These are phyloP conservation scores for Apium graveolens DNA, from an alignment of 129 eudicot genomes.

Conservation along the genomic window DNA sequence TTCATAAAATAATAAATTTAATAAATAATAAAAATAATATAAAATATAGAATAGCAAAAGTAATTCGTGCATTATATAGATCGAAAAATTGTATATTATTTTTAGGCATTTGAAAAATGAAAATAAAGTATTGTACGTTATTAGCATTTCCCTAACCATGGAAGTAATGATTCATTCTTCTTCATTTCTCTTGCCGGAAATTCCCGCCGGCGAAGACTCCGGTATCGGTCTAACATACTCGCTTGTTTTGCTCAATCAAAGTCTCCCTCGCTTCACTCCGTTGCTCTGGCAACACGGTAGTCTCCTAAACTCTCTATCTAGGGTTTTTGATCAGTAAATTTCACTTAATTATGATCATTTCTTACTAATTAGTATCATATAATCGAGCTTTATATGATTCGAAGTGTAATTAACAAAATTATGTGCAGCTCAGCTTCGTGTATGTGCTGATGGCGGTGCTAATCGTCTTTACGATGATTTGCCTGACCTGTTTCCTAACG, in stretches of 20 bases:
- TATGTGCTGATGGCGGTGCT: conserved; percentile 56
- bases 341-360: too few species aligned
- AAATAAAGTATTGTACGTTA: too few species aligned
- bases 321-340: background rate
- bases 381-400: background rate
- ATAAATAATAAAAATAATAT: too few species aligned
- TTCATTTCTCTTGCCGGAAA: conserved; percentile 36
- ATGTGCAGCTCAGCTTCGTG: conserved; percentile 33
- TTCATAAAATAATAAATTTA: too few species aligned
- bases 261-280: conserved; percentile 51
- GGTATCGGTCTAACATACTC: conserved; percentile 26
- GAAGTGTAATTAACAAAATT: too few species aligned
- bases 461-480: conserved; percentile 36
- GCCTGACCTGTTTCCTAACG: conserved; percentile 22
- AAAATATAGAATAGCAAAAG: too few species aligned
- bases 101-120: too few species aligned
- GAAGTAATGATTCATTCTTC: conserved; percentile 41
- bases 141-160: conserved; percentile 10
- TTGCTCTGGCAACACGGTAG: conserved; percentile 55
- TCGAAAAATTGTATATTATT: too few species aligned
- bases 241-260: conserved; percentile 48
- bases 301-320: background rate
- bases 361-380: background rate
- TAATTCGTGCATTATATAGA: too few species aligned
- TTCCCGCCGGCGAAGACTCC: conserved; percentile 13